Percentiles rank a stretch among this genome's conserved stretches.
Conservation (phyloP, 2,329 filamentous ascomycete genomes). For the Colletotrichum brevisporum region DNA sequence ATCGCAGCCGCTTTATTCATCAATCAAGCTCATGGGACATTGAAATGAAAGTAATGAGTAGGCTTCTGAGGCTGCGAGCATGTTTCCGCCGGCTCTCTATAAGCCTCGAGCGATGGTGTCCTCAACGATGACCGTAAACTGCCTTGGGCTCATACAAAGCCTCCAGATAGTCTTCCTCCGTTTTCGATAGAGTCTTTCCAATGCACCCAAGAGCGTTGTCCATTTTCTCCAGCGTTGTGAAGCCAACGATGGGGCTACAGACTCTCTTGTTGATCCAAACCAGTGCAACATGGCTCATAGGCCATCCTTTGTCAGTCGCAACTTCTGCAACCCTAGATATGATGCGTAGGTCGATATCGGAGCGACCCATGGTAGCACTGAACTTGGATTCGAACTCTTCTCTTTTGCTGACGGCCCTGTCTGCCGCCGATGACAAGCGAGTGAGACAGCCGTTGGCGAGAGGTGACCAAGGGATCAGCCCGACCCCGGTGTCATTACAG, state of each 20-base stretch:
- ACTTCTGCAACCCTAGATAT: constrained; percentile 62
- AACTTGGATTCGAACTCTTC: constrained; percentile 9
- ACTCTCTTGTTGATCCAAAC: constrained; percentile 72
- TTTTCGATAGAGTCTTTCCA: constrained; percentile 63
- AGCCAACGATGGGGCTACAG: constrained; percentile 71
- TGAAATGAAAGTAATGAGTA: no score
- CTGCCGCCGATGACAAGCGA: not conserved
- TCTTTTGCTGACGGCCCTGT: not conserved
- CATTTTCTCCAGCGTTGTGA: constrained; percentile 69
- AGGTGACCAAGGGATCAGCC: constrained; percentile 10
- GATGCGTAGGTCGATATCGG: constrained; percentile 35
- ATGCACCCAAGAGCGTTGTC: constrained; percentile 68
- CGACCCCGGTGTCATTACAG: constrained; percentile 9
- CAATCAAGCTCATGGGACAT: no score
- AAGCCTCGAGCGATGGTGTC: not conserved
- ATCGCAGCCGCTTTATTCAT: no score
- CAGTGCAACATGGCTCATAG: constrained; percentile 74
- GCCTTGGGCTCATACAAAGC: constrained; percentile 66
- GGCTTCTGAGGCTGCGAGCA: not conserved
- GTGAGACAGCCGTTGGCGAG: not conserved
- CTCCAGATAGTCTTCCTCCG: constrained; percentile 73
- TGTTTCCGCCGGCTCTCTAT: not conserved
- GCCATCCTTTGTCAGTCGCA: constrained; percentile 67
- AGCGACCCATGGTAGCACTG: not conserved
- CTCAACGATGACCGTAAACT: not conserved